phyloP scores from a whole-genome alignment of 2,329 filamentous ascomycete genomes.

The Diplodia mutila region DNA sequence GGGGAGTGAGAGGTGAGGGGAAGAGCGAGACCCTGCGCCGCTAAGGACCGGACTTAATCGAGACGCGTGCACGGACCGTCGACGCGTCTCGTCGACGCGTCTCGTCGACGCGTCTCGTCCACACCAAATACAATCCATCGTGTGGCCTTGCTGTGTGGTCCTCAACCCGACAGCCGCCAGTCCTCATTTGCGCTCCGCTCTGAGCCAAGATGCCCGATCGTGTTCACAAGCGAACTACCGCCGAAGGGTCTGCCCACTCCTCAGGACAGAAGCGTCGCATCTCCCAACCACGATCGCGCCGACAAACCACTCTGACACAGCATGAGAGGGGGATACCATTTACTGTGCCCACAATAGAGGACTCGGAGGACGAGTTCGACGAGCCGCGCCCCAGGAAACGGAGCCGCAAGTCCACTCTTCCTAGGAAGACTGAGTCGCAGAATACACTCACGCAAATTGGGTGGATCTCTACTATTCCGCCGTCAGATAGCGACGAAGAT shows the following conservation, averaged over 20 bases:
- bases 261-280: too few species aligned
- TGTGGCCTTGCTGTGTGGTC: too few species aligned
- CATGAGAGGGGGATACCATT: not conserved
- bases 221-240: not conserved
- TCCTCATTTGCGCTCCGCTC: not conserved
- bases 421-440: conserved; percentile 16
- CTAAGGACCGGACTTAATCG: not conserved
- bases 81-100: not conserved
- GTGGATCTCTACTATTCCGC: not conserved
- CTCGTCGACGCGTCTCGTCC: conserved; percentile 11
- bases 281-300: not conserved
- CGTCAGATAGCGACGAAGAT: conserved; percentile 16
- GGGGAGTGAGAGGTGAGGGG: not conserved
- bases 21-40: not conserved
- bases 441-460: conserved; percentile 25
- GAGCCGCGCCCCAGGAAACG: not conserved
- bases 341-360: not conserved
- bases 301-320: conserved; percentile 21
- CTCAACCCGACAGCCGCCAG: not conserved
- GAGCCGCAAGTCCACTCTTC: not conserved
- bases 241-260: not conserved
- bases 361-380: conserved; percentile 9
- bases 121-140: too few species aligned
- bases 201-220: not conserved
- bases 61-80: not conserved